Evolutionary conservation across 1,284 basidiomycete species (phyloP).

Genomic region (Apiotrichum gracile): DNA sequence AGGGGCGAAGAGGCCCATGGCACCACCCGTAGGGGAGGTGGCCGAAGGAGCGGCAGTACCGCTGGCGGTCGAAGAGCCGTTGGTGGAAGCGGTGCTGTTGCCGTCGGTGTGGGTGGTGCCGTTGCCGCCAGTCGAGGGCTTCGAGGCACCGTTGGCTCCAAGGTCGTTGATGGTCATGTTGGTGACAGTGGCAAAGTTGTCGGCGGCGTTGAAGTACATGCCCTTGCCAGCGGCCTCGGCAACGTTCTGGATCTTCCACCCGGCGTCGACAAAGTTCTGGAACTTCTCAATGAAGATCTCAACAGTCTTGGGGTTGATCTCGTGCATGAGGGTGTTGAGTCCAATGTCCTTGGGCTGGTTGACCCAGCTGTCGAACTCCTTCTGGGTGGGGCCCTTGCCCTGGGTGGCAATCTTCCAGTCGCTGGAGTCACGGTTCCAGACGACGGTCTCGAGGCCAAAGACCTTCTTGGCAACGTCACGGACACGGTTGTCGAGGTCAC

Average conservation of each 20-base stretch:
- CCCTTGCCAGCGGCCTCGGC: constrained; percentile 33
- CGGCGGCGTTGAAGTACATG: constrained; percentile 40
- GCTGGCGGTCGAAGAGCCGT: background rate
- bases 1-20: background rate
- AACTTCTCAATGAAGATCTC: constrained; percentile 34
- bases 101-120: too few species aligned
- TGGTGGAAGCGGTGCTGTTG: background rate
- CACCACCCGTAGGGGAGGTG: background rate
- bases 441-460: constrained; percentile 44
- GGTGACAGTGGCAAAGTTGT: constrained; percentile 23
- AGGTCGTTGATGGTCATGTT: constrained; percentile 23
- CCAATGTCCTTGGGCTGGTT: constrained; percentile 22
- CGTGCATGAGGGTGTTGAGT: constrained; percentile 38
- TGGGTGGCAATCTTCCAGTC: constrained; percentile 43
- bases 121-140: background rate
- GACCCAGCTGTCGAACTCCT: constrained; percentile 12
- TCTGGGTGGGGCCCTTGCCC: constrained; percentile 23
- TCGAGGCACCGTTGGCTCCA: background rate
- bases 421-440: constrained; percentile 45
- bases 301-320: constrained; percentile 32
- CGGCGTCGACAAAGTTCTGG: constrained; percentile 28
- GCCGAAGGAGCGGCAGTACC: background rate
- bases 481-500: constrained; percentile 52
- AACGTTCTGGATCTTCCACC: constrained; percentile 38
- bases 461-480: constrained; percentile 50